Base-by-base conservation (phyloP, 176 grass and related monocot species). In the Eragrostis nindensis region DNA sequence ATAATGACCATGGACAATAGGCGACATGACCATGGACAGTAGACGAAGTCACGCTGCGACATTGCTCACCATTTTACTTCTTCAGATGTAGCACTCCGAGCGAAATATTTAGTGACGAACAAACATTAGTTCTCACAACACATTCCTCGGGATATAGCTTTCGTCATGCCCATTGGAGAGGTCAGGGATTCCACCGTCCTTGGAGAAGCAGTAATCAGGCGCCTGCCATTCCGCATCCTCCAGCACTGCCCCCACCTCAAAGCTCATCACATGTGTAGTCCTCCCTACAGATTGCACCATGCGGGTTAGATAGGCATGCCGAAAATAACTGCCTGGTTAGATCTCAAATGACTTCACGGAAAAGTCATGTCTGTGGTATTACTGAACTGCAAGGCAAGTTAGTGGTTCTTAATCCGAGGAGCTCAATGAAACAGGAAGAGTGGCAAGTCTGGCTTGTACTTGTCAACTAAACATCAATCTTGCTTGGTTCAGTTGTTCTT, bases 201-300 rank as follows among this genome's bases (percentile, higher is more conserved):
- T 19, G 69, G 14, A 3, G 63, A 89, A 92, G 67, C 86, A 92
- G 29, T 89, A 86, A 10, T 60, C 69, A 3, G 86, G 83, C 0
- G 83, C 80, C 42, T 89, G 86, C 86, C 80, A 89, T 11, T 29
- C 56, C 1, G 65, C 48, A 7, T 86, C 83, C 18, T 89, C 86
- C 15, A 86, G 86, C 19, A 73, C 56, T 0, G 18, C 76, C 12
- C 86, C 76, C 4, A 52, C 43, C 82, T 86, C 71, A 0, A 92
- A 92, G 50, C 41, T 86, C 76, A 92, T 92, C 22, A 86, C 80
- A 14, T 84, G 13, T 2, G 68, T 17, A 22, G 5, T 79, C 52
- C 62, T 24, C 36, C 75, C 47, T 66, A 54, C 1, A 74, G 7
- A 44, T 44, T 41, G 43, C 0, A 26, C 49, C 62, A 70, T 52